Percentiles rank a stretch among this genome's conserved stretches.
Conservation (phyloP, 805 yeast species). For the Millerozyma acaciae region DNA sequence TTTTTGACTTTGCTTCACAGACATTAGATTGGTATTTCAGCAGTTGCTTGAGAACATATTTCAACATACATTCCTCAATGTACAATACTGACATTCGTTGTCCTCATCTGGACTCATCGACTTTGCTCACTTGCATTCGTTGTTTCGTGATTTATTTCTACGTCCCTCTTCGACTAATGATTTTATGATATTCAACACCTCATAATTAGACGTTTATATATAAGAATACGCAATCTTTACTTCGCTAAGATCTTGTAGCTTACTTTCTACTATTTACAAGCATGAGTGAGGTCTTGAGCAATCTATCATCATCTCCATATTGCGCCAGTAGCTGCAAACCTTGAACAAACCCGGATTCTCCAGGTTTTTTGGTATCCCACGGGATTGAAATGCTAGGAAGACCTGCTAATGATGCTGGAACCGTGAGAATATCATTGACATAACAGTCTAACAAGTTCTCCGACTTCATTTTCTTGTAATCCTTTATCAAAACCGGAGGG, state of each 20-base stretch:
- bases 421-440: slow-evolving; percentile 78
- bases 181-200: slow-evolving; percentile 34
- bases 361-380: slow-evolving; percentile 21
- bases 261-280: slow-evolving; percentile 1
- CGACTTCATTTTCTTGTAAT: slow-evolving; percentile 31
- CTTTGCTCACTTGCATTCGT: slow-evolving; percentile 7
- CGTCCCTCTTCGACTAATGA: slow-evolving; percentile 6
- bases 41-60: slow-evolving; percentile 9
- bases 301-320: slow-evolving; percentile 70
- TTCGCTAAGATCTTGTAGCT: not conserved
- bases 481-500: slow-evolving; percentile 50
- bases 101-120: not conserved
- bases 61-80: slow-evolving; percentile 13
- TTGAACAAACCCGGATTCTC: slow-evolving; percentile 26
- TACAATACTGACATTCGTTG: slow-evolving; percentile 3
- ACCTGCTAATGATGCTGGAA: slow-evolving; percentile 91
- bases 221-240: slow-evolving; percentile 1
- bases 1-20: slow-evolving; percentile 78
- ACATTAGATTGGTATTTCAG: slow-evolving; percentile 23
- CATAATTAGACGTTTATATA: slow-evolving; percentile 11
- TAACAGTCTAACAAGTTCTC: slow-evolving; percentile 57
- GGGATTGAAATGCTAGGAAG: slow-evolving; percentile 85
- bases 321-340: slow-evolving; percentile 87
- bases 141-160: slow-evolving; percentile 8
- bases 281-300: slow-evolving; percentile 42